phyloP scores from a whole-genome alignment of 352 stramenopile genomes.

The Globisporangium mamillatum region DNA sequence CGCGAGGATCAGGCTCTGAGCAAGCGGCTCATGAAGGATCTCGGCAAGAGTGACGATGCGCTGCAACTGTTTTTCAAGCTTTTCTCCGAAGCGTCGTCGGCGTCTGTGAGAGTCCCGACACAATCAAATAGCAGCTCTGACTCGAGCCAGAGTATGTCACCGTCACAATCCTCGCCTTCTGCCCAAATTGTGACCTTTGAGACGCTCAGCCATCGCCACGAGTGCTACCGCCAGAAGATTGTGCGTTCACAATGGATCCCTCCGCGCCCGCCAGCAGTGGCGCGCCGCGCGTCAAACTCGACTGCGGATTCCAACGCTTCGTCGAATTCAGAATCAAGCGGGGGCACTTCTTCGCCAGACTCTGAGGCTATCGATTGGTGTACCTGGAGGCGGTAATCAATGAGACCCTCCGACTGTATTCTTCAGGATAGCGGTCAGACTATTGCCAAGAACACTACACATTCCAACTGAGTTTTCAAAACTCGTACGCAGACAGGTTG shows the following conservation, averaged over 20 bases:
- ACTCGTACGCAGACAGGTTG: too few relatives aligned
- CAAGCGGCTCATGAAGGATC: constrained; percentile 34
- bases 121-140: not conserved
- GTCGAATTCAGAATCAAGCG: not conserved
- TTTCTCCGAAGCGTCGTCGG: not conserved
- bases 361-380: not conserved
- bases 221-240: constrained; percentile 45
- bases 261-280: not conserved
- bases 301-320: not conserved
- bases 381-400: not conserved
- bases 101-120: not conserved
- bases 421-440: too few relatives aligned
- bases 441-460: too few relatives aligned
- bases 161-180: not conserved
- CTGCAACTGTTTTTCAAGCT: constrained; percentile 43
- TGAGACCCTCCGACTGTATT: not conserved
- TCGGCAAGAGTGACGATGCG: constrained; percentile 47
- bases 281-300: constrained; percentile 3
- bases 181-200: constrained; percentile 21
- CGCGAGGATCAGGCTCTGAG: constrained; percentile 16
- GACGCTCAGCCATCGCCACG: constrained; percentile 45
- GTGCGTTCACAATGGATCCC: constrained; percentile 45
- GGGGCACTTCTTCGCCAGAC: too few relatives aligned
- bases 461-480: too few relatives aligned
- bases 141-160: not conserved